Conservation (phyloP, 2,329 filamentous ascomycete species). For the Alternaria sp. region DNA sequence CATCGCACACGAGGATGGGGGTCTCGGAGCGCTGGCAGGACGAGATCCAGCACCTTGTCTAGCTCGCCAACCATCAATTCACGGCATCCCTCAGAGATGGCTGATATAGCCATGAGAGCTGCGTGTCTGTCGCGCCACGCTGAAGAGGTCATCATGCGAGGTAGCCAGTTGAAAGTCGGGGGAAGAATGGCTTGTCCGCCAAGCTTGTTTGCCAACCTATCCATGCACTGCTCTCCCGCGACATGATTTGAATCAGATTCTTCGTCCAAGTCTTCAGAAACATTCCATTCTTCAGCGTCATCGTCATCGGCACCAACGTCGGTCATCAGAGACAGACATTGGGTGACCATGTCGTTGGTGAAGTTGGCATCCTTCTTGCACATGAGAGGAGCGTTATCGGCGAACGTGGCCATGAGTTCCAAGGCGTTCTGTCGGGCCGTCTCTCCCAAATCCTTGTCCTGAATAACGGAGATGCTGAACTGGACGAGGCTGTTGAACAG, state of each 20-base stretch:
- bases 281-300: conserved; percentile 92
- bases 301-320: conserved; percentile 95
- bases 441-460: conserved; percentile 93
- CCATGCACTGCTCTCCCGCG: conserved; percentile 98
- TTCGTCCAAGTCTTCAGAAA: conserved; percentile 93
- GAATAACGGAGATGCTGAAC: conserved; percentile 92
- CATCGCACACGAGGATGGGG: conserved; percentile 93
- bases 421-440: conserved; percentile 92
- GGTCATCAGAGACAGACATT: conserved; percentile 97
- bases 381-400: conserved; percentile 92
- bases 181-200: conserved; percentile 92
- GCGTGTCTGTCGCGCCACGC: conserved; percentile 96
- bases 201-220: conserved; percentile 94
- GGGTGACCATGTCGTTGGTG: conserved; percentile 96
- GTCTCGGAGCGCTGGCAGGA: conserved; percentile 91
- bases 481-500: conserved; percentile 93
- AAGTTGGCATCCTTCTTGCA: conserved; percentile 94
- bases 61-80: conserved; percentile 96
- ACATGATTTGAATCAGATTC: conserved; percentile 98
- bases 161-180: conserved; percentile 96
- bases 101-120: conserved; percentile 97
- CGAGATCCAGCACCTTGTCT: conserved; percentile 90
- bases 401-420: conserved; percentile 97
- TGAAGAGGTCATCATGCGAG: conserved; percentile 95
- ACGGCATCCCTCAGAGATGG: conserved; percentile 95